phyloP scores from a whole-genome alignment of 352 stramenopile genomes.

The Pelagophyceae sp. region DNA sequence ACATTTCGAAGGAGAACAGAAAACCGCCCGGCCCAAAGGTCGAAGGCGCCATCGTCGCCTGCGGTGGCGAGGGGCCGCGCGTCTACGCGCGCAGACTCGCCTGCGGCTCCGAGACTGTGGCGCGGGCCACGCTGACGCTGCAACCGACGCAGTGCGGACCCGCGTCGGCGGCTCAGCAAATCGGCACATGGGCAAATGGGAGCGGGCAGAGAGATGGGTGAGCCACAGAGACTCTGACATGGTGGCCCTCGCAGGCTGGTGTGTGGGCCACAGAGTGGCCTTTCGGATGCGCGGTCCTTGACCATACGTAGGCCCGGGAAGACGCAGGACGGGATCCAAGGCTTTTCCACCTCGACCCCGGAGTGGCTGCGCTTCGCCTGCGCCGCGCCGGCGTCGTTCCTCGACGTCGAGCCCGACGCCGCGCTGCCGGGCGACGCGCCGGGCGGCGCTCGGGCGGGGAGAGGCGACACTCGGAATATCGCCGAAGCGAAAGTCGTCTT shows the following conservation, averaged over 20 bases:
- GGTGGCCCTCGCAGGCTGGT: too few relatives aligned
- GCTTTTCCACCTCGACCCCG: too few relatives aligned
- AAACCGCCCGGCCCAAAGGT: too few relatives aligned
- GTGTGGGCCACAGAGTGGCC: too few relatives aligned
- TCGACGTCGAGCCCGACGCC: not conserved
- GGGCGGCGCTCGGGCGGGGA: not conserved
- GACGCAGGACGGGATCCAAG: too few relatives aligned
- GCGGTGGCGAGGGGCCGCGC: too few relatives aligned
- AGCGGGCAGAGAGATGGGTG: not conserved
- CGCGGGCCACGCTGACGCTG: slow-evolving; percentile 20
- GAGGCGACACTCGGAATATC: not conserved
- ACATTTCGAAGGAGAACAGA: not conserved
- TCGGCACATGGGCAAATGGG: not conserved
- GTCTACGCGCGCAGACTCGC: too few relatives aligned
- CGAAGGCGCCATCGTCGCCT: too few relatives aligned
- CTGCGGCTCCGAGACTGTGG: not conserved
- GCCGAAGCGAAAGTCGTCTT: slow-evolving; percentile 9
- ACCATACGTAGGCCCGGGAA: too few relatives aligned
- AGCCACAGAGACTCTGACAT: too few relatives aligned
- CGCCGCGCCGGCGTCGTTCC: not conserved
- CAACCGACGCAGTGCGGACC: not conserved
- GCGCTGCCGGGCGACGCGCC: not conserved
- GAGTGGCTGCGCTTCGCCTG: not conserved
- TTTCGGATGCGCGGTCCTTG: too few relatives aligned
- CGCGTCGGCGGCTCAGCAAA: not conserved